phyloP scores from a whole-genome alignment of 2,329 filamentous ascomycete species.

The Cladosporium sp. region DNA sequence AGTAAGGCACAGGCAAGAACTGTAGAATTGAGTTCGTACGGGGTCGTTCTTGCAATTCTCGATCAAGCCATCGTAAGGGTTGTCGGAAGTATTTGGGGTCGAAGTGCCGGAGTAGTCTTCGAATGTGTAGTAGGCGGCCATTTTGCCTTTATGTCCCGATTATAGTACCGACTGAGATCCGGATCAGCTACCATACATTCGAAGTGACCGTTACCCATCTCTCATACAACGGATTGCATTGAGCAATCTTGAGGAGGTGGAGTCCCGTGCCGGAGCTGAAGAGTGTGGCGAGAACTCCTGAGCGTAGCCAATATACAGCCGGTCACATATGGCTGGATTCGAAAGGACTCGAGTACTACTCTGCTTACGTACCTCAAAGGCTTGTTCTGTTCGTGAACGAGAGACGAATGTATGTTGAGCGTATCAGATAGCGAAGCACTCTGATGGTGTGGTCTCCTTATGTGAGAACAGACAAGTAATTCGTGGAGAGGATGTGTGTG shows the following conservation, averaged over 20 bases:
- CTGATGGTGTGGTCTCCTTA: background rate
- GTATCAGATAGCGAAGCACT: background rate
- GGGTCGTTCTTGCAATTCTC: slow-evolving; percentile 64
- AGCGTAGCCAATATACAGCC: background rate
- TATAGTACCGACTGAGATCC: no score
- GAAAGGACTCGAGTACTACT: background rate
- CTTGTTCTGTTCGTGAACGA: background rate
- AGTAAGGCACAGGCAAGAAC: background rate
- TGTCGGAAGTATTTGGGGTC: slow-evolving; percentile 49
- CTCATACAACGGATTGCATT: background rate
- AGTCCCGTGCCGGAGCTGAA: background rate
- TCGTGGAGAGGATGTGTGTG: background rate
- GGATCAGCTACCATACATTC: background rate
- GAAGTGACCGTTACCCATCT: background rate
- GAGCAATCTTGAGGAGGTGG: background rate
- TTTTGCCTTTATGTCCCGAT: slow-evolving; percentile 14
- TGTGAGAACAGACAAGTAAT: background rate
- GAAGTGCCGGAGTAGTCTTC: slow-evolving; percentile 36
- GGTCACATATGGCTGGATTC: background rate
- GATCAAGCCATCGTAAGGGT: slow-evolving; percentile 77
- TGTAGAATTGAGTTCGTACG: slow-evolving; percentile 50
- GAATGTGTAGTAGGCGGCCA: slow-evolving; percentile 40
- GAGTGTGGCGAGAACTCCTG: background rate
- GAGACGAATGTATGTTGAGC: background rate
- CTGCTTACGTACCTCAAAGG: background rate